Evolutionary conservation across 768 basidiomycete species (phyloP), one percentile per base, ranked within the genome.

Genomic region (Boletus edulis): DNA sequence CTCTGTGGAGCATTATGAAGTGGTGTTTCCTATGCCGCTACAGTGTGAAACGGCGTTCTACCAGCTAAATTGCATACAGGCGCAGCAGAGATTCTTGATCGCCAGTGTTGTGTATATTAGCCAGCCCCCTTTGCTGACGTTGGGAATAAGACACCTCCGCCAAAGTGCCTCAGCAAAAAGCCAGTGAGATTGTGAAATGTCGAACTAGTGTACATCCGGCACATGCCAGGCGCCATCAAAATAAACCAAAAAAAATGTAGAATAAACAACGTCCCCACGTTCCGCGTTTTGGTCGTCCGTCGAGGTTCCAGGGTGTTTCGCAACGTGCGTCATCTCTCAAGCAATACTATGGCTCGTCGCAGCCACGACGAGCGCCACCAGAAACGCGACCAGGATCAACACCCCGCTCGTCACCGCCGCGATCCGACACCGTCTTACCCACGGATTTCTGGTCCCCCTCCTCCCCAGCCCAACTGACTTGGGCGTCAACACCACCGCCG

Each of bases 371-470:
- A 86, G 60, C 20, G 78, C 73, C 37, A 73, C 81, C 40, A 87
- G 76, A 58, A 85, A 77, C 5, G 79, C 84, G 2, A 66, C 54
- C 18, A 67, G 27, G 3, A 80, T 78, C 75, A 76, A 71, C 60
- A 73, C 74, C 71, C 72, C 86, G 66, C 77, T 86, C 73, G 67
- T 77, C 72, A 84, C 81, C 73, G 65, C 86, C 65, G 77, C 89
- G 72, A 73, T 79, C 72, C 80, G 81, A 76, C 65, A 86, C 64
- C 72, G 75, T 65, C 52, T 68, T 57, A 66, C 82, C 68, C 62
- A 81, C 48, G 56, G 67, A 50, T 78, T 73, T 48, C 58, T 60
- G 31, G 64, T 48, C 46, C 47, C 31, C 49, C 58, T 60, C 32
- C 64, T 47, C 46, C 45, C 35, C 20, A 24, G 2, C 35, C 40